Base-by-base conservation (phyloP, 495 filamentous ascomycete genomes). In the Penicillium crystallinum region DNA sequence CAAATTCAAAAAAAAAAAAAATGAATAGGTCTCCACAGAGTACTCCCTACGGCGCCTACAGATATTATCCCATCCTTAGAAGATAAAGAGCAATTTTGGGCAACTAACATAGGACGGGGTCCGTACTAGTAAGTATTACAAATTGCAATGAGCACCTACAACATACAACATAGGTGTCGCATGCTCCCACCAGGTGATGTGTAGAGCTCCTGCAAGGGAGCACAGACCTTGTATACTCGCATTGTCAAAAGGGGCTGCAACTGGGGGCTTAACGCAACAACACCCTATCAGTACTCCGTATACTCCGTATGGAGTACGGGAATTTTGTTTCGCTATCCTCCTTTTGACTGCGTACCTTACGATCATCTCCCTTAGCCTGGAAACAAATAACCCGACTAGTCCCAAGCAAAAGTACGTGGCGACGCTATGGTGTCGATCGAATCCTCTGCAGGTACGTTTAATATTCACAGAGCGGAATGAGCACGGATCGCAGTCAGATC, bases 401-500 rank as follows among this genome's bases (percentile, higher is more conserved):
- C 18, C 19, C 2, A 4, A 22, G 0, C 38, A 40, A 50, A 50
- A 42, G 38, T 50, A 50, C 48, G 38, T 42, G 48, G 48, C 48
- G 37, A 39, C 18, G 21, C 25, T 31, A 50, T 41, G 6, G 10
- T 21, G 19, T 47, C 44, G 12, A 46, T 35, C 45, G 14, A 47
- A 34, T 36, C 22, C 31, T 25, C 47, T 50, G 47, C 47, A 50
- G 48, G 29, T 17, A 33, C 19, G 37, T 10, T 31, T 27, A 7
- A 12, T 25, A 23, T 25, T 25, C 29, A 41, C 48, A 37, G 30
- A 42, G 25, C 31, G 48, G 48, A 39, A 50, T 15, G 29, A 27
- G 48, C 48, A 50, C 48, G 29, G 48, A 50, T 50, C 48, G 42
- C 30, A 34, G 21, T 36, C 33, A 14, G 30, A n/a, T 29, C 29